Evolutionary conservation across 495 filamentous ascomycete species (phyloP), one percentile per base, ranked within the genome.

Genomic region (Penicillium daleae): DNA sequence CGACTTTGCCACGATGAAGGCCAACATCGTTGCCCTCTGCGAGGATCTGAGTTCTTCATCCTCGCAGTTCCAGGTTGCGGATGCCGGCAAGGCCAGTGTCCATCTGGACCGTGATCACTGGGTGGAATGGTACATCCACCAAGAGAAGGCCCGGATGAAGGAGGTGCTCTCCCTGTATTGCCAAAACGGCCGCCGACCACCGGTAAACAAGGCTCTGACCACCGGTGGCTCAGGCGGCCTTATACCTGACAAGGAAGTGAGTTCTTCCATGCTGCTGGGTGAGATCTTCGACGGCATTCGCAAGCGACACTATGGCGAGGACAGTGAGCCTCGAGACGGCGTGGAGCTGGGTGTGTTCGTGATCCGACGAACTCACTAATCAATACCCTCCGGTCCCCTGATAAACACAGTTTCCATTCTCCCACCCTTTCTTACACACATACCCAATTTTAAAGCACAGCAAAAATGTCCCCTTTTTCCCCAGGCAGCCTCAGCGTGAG

Each of bases 81-180:
- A 87, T 66, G 71, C 86, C 13, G 77, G 81, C 21, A 82, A 80
- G 54, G 77, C 84, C 42, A 78, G 77, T 48, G 83, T 85, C 33
- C 69, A 72, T 8, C 75, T 89, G 6, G 82, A 85, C 53, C 82
- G 87, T 26, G 74, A 79, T 8, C 78, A 83, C 7, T 92, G 89
- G 89, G 76, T 75, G 19, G 85, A 90, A 51, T 92, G 89, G 89
- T 91, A 83, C 78, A 83, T 85, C 33, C 85, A 89, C 61, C 89
- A 92, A 65, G 89, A 92, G 66, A 85, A 85, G 60, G 72, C 80
- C n/a, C 82, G 89, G 26, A 84, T 92, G 61, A 82, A 87, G 58
- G 82, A 84, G 31, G 76, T 85, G 0, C 83, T 91, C 35, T 81
- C 79, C 15, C 72, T 80, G 37, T 87, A 89, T 62, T 87, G 84